A percentile compares a stretch with the other conserved stretches of the same genome.
Evolutionary conservation across 148 eudicot species (phyloP).

Genomic region (Vaccinium vitisidaea): DNA sequence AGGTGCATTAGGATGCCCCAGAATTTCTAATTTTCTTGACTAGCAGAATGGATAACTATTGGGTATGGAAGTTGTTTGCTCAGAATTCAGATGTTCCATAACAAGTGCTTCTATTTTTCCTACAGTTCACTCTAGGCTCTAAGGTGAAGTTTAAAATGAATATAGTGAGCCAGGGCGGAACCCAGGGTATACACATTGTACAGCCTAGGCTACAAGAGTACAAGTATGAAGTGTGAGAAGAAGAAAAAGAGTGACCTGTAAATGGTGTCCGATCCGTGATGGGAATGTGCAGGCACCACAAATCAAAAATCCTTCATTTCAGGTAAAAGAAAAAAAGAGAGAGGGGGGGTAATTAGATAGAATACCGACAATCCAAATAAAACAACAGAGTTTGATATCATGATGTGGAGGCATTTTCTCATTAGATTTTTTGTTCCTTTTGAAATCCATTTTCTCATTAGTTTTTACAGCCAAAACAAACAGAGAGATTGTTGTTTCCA

Average conservation of each 20-base stretch:
- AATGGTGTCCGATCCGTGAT: constrained; percentile 52
- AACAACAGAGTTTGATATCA: not conserved
- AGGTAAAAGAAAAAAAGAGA: not conserved
- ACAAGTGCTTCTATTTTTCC: not conserved
- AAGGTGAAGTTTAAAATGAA: not conserved
- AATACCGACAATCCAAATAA: constrained; percentile 8
- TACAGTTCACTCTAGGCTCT: not conserved
- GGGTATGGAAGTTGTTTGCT: not conserved
- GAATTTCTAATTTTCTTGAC: not conserved
- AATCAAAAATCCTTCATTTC: constrained; percentile 51
- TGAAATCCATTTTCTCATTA: not conserved
- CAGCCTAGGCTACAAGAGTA: not conserved
- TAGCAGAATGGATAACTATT: not conserved
- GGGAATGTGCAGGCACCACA: constrained; percentile 66
- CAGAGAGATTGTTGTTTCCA: no score
- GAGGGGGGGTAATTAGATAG: not conserved
- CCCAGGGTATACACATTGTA: not conserved
- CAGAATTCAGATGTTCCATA: no score
- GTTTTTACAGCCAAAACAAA: no score
- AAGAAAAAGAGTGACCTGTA: constrained; percentile 32
- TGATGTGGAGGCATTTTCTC: not conserved
- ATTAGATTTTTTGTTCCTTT: not conserved
- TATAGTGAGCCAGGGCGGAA: not conserved
- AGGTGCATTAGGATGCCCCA: not conserved
- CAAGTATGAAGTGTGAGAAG: not conserved